phyloP scores from a whole-genome alignment of 2,329 filamentous ascomycete species.

The Colletotrichum graminicola region DNA sequence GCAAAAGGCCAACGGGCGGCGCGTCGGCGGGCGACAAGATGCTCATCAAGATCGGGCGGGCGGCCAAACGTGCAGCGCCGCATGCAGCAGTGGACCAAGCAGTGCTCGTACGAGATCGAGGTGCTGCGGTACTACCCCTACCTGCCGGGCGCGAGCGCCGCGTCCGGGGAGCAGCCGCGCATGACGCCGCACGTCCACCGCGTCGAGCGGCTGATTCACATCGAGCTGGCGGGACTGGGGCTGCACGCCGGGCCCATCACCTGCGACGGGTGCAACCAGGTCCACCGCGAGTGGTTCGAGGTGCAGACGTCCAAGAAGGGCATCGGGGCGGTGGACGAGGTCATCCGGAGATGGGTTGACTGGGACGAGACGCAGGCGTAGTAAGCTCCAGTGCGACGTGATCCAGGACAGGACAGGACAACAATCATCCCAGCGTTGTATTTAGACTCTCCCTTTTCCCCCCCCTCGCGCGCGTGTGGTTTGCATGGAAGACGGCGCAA shows the following conservation, averaged over 20 bases:
- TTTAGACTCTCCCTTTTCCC: background rate
- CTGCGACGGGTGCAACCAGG: constrained; percentile 83
- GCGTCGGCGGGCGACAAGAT: constrained; percentile 67
- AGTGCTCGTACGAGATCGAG: constrained; percentile 90
- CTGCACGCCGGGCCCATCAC: constrained; percentile 65
- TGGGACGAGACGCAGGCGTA: constrained; percentile 75
- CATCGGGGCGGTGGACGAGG: constrained; percentile 74
- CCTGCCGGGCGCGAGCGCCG: constrained; percentile 58
- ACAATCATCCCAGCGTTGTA: background rate
- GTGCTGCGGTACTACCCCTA: constrained; percentile 95
- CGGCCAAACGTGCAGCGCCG: constrained; percentile 91
- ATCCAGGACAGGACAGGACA: background rate
- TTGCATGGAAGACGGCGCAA: constrained; percentile 21
- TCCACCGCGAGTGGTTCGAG: constrained; percentile 97
- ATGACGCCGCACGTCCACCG: constrained; percentile 89
- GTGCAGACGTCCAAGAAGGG: constrained; percentile 80
- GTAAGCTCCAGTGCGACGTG: too few relatives aligned
- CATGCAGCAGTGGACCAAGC: constrained; percentile 91
- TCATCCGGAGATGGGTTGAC: constrained; percentile 85
- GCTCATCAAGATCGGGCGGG: constrained; percentile 75
- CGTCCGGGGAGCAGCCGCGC: constrained; percentile 59
- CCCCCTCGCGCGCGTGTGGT: too few relatives aligned
- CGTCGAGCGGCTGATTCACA: constrained; percentile 89
- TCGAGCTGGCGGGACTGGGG: constrained; percentile 80
- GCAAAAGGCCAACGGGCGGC: constrained; percentile 51